Base-by-base conservation (phyloP, 495 filamentous ascomycete genomes). In the Neohortaea acidophila region DNA sequence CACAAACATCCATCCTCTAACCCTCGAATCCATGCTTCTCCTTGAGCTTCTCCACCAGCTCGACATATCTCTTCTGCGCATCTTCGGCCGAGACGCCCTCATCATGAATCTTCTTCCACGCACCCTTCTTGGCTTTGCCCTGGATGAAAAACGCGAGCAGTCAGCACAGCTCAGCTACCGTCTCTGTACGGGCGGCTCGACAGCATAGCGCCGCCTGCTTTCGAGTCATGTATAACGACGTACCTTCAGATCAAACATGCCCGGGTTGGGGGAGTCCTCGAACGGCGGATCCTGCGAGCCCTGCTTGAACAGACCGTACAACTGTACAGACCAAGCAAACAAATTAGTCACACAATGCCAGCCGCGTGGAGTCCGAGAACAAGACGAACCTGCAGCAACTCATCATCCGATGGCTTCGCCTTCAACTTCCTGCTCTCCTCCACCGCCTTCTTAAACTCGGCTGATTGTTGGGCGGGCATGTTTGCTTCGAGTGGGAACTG, bases 81-180 rank as follows among this genome's bases (percentile, higher is more conserved):
- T 77, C 56, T 44, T 70, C 63, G 27, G 65, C 39, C 32, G 62
- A 69, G 35, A 76, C 56, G 34, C 67, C 67, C 35, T 75, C 69
- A 18, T 75, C 59, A 44, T 69, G 59, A 41, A 74, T 41, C 41
- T 70, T 66, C 58, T 77, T 55, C 82, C 83, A 94, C 14, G 75
- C 76, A 23, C 67, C 66, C 63, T 73, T 69, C 68, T 87, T 89
- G 45, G 73, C 74, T 63, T 84, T 87, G 59, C 61, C 73, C 83
- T 91, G 34, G 3, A 34, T 7, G 4, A 11, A 11, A 26, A 25
- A 14, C 33, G 7, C n/a, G 33, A 36, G 5, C 21, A 26, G 10
- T 9, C 21, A 12, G 11, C 22, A n/a, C 19, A 17, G 4, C 14
- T 38, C 25, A 9, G 21, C 35, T 22, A n/a, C n/a, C n/a, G n/a